Base-by-base conservation (phyloP, 805 yeast species). In the Teunomyces aglyptinius region DNA sequence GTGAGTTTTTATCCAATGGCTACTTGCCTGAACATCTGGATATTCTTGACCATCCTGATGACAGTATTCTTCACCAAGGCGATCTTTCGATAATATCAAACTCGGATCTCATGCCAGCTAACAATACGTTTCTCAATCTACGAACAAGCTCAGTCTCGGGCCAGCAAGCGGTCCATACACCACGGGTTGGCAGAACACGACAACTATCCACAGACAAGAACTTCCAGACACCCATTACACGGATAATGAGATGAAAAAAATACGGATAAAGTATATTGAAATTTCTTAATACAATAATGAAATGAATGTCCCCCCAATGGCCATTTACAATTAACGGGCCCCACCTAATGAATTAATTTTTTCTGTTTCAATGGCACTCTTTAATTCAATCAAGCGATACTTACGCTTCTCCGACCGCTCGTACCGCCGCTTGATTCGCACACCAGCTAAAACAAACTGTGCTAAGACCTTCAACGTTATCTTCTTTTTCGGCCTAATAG, bases 221-320 rank as follows among this genome's bases (percentile, higher is more conserved):
- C 35, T 69, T 68, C 50, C 76, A 70, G 50, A 71, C 77, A 0
- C 77, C 77, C 1, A 65, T 71, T 20, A 56, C 74, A 1, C 57
- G 76, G 36, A 68, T 69, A 10, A 60, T 65, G 59, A 58, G 74
- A 35, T 55, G 44, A 46, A 12, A 16, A 61, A 20, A 31, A 26
- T 13, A 29, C 13, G n/a, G n/a, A n/a, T 5, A 28, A 19, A 13
- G 19, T 28, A 12, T 22, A 29, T 15, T 39, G 18, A 13, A 24
- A 35, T 28, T 15, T 12, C 32, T 29, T 20, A 26, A 39, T 33
- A 43, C 38, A 24, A n/a, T n/a, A 34, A 43, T 12, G 41, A 26
- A 43, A 28, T 28, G 35, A 28, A 28, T 18, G 19, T 16, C 24
- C 16, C 22, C n/a, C 38, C 26, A 18, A 15, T 7, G 15, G 22